Base-by-base conservation (phyloP, 495 filamentous ascomycete genomes). In the Hypoxylon cercidicola region DNA sequence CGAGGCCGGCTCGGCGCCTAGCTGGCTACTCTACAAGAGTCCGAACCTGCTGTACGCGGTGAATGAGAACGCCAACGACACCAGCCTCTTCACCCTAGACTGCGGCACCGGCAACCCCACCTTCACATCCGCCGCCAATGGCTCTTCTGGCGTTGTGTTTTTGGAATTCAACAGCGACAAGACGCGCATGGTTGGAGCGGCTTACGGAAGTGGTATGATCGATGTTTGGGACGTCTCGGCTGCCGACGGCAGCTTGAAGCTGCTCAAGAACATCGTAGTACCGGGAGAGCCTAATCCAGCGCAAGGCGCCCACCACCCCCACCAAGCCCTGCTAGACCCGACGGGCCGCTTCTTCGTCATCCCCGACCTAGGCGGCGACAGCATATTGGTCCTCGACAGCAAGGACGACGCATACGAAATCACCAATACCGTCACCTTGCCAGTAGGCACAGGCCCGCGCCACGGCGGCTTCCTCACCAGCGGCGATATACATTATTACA, bases 311-410 rank as follows among this genome's bases (percentile, higher is more conserved):
- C 59, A 73, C 25, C 73, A 71, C 41, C 71, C 75, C 4, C 75
- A 77, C 50, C 75, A 77, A 62, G 72, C 70, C 19, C 57, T 77
- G 4, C 62, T 71, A n/a, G 75, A 77, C 46, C 73, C 73, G 0
- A 69, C 65, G 5, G 73, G 71, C 28, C 66, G 70, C 41, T 77
- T 56, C 60, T 73, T 75, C 48, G 63, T 74, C 52, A 62, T 75
- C n/a, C 71, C 71, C 49, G 66, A 77, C 53, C 66, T 77, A 0
- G 75, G 73, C 21, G 71, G 64, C 30, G 73, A 77, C 56, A 56
- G 61, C n/a, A 53, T 77, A 12, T 64, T 72, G 4, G 62, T 77
- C 12, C 56, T 75, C 19, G 73, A 74, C 58, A 44, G 55, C 54
- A 46, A 63, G 55, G 48, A 64, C 54, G 70, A 70, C 46, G 25